phyloP scores from a whole-genome alignment of 1,284 basidiomycete species.

The Flammula alnicola region DNA sequence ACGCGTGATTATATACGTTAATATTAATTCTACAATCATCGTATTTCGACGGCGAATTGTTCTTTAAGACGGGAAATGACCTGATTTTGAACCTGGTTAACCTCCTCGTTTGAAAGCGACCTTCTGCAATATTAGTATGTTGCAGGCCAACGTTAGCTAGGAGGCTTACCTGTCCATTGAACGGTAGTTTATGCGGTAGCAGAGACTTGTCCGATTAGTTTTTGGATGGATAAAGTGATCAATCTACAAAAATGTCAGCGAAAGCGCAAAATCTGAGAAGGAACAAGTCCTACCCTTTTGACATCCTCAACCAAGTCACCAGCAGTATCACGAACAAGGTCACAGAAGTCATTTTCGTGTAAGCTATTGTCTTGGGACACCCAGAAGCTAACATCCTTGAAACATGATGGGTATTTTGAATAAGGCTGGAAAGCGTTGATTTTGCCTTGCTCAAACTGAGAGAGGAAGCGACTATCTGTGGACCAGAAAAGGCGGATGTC shows the following conservation, averaged over 20 bases:
- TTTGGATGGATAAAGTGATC: constrained; percentile 94
- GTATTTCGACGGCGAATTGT: constrained; percentile 81
- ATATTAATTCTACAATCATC: constrained; percentile 54
- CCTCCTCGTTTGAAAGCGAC: constrained; percentile 90
- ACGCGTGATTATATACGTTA: constrained; percentile 33
- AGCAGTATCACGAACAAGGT: constrained; percentile 90
- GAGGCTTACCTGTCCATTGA: constrained; percentile 88
- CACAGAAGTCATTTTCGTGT: constrained; percentile 98
- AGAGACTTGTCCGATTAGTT: constrained; percentile 78
- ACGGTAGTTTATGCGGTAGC: constrained; percentile 93
- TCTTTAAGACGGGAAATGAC: constrained; percentile 59
- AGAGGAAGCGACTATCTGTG: constrained; percentile 83
- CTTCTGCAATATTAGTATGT: constrained; percentile 41
- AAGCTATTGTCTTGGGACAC: constrained; percentile 56
- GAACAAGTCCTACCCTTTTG: constrained; percentile 60
- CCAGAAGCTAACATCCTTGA: constrained; percentile 96
- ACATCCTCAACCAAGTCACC: constrained; percentile 95
- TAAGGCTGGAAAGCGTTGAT: constrained; percentile 87
- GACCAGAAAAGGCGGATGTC: constrained; percentile 99
- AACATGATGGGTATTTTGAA: constrained; percentile 88
- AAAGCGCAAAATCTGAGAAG: not conserved
- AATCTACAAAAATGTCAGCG: constrained; percentile 56
- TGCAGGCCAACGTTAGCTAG: not conserved
- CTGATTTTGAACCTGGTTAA: constrained; percentile 75
- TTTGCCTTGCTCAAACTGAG: constrained; percentile 81